Evolutionary conservation across 148 eudicot genomes (phyloP).

Genomic region (Linanthus parryae): DNA sequence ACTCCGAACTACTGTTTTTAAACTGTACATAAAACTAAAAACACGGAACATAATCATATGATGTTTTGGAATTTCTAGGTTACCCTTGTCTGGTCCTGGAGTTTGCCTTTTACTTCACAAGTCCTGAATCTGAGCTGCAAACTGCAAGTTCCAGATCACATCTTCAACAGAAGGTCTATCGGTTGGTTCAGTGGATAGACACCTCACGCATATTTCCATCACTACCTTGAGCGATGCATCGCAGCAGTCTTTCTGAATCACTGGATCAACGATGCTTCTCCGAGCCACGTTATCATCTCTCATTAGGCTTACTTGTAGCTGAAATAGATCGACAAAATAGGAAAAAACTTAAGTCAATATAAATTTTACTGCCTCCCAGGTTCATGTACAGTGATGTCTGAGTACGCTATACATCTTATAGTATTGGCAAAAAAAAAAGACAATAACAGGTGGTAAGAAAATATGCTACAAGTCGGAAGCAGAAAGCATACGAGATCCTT

Average conservation of each 20-base stretch:
- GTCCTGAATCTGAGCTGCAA: conserved; percentile 69
- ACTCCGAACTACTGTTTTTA: too few species aligned
- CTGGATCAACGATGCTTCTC: conserved; percentile 60
- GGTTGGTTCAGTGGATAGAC: conserved; percentile 36
- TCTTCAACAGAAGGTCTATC: conserved; percentile 75
- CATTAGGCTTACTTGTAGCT: conserved; percentile 53
- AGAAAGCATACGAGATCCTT: conserved; percentile 54
- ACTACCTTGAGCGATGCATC: conserved; percentile 57
- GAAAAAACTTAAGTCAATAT: too few species aligned
- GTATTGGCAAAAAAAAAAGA: not conserved
- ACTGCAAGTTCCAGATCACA: conserved; percentile 75
- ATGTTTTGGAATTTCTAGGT: too few species aligned
- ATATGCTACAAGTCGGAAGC: not conserved
- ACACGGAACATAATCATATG: too few species aligned
- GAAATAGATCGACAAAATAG: conserved; percentile 9
- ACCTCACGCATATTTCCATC: conserved; percentile 55
- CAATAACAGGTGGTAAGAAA: not conserved
- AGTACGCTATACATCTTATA: not conserved
- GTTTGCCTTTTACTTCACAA: conserved; percentile 30
- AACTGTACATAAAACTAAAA: too few species aligned
- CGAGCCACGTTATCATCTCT: conserved; percentile 54
- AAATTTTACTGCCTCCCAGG: too few species aligned
- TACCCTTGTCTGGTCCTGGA: too few species aligned
- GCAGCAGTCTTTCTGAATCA: conserved; percentile 49
- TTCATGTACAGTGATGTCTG: too few species aligned